Evolutionary conservation across 805 yeast genomes (phyloP).

Genomic region (Sugiyamaella smithiae): DNA sequence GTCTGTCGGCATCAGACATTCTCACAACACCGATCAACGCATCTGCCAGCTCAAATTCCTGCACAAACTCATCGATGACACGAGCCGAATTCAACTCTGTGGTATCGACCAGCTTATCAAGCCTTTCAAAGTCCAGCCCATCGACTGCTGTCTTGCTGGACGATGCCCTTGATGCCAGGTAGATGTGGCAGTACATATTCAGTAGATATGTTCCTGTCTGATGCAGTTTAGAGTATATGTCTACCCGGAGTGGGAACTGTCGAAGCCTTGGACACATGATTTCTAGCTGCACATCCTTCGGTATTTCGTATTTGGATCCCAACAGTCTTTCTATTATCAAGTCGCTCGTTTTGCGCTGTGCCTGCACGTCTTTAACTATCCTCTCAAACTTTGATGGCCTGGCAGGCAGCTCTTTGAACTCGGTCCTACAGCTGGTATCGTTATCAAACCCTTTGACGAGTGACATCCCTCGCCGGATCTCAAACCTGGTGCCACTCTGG

Average conservation of each 20-base stretch:
- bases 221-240: conserved; percentile 5
- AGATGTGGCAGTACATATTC: conserved; percentile 6
- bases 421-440: too few species aligned
- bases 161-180: conserved; percentile 2
- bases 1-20: background rate
- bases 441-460: too few species aligned
- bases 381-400: background rate
- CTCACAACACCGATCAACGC: conserved; percentile 2
- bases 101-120: background rate
- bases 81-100: background rate
- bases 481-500: too few species aligned
- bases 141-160: background rate
- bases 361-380: background rate
- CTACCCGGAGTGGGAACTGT: background rate
- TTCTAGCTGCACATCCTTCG: conserved; percentile 11
- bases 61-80: conserved; percentile 5
- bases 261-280: conserved; percentile 15
- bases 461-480: too few species aligned
- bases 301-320: conserved; percentile 11
- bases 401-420: background rate
- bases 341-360: conserved; percentile 7
- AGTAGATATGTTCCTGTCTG: conserved; percentile 5
- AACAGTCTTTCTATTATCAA: conserved; percentile 7
- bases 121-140: conserved; percentile 7
- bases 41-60: conserved; percentile 4